Evolutionary conservation across 2,329 filamentous ascomycete species (phyloP).

Genomic region (Colletotrichum lini): DNA sequence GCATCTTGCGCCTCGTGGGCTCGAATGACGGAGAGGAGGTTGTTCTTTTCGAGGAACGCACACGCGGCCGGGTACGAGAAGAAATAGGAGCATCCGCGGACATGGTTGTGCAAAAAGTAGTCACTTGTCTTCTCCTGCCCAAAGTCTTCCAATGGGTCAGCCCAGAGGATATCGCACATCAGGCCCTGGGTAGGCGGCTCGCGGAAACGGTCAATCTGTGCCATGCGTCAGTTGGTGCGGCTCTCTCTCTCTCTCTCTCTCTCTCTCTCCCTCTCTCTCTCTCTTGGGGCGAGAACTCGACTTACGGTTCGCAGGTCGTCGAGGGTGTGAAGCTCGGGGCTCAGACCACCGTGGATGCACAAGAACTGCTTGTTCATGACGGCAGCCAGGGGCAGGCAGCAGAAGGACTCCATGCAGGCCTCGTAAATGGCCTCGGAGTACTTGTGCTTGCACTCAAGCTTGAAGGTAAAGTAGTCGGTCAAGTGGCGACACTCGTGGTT

Average conservation of each 20-base stretch:
- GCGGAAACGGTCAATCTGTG: slow-evolving; percentile 94
- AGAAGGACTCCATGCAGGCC: slow-evolving; percentile 99
- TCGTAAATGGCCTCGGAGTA: slow-evolving; percentile 97
- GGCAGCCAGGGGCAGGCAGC: slow-evolving; percentile 90
- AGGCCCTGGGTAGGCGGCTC: slow-evolving; percentile 97
- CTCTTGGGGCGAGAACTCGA: not conserved
- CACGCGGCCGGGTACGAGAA: slow-evolving; percentile 98
- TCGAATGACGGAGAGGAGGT: slow-evolving; percentile 94
- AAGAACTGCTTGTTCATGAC: slow-evolving; percentile 99
- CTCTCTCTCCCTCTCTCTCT: no score
- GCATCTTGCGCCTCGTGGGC: slow-evolving; percentile 99
- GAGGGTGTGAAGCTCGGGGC: slow-evolving; percentile 94
- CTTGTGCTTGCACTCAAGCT: slow-evolving; percentile 99
- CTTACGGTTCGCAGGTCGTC: slow-evolving; percentile 89
- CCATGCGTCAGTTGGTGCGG: slow-evolving; percentile 12
- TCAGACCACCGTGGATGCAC: slow-evolving; percentile 97
- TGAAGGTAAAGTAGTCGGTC: slow-evolving; percentile 99
- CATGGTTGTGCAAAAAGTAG: slow-evolving; percentile 98
- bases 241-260: no score
- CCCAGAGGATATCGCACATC: slow-evolving; percentile 99
- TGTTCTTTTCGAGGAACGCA: slow-evolving; percentile 99
- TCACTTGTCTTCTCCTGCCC: slow-evolving; percentile 98
- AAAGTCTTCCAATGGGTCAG: slow-evolving; percentile 97
- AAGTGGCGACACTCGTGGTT: slow-evolving; percentile 99
- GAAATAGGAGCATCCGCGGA: slow-evolving; percentile 98